Base-by-base conservation (phyloP, 495 filamentous ascomycete genomes). In the Talaromyces adpressus region DNA sequence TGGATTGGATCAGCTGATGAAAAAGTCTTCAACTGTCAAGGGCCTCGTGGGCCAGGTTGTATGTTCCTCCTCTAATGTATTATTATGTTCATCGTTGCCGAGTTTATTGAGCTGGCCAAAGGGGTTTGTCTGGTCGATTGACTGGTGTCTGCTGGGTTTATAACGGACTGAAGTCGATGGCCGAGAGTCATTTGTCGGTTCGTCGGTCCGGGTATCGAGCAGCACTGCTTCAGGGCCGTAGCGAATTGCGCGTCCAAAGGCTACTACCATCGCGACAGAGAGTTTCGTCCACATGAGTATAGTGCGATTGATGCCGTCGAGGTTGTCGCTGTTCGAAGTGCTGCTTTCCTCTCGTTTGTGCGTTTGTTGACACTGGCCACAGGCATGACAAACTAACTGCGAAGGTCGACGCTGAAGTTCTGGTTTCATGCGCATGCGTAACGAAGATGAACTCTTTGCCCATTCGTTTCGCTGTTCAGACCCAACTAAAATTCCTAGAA, bases 191-290 rank as follows among this genome's bases (percentile, higher is more conserved):
- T 18, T 5, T 18, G 6, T 18, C 6, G n/a, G n/a, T 0, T 47
- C 45, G 4, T 20, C 7, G 45, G 7, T 20, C 18, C 16, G 45
- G 4, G 16, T 49, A 6, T 49, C 45, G 6, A 45, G n/a, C 9
- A 45, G 16, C 5, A 45, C 32, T 34, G 27, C 8, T 39, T 45
- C 72, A 2, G 73, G 73, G 1, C 73, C 73, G 41, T 75, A 30
- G 53, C 71, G 72, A 45, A 75, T 61, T 14, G 73, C 73, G 9
- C 72, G 52, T 25, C 70, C 73, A 45, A 75, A 61, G 14, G 72
- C 73, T 30, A 75, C 62, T 23, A 74, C 54, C 25, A 75, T 69
- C 9, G 73, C 64, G 20, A 75, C 51, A 4, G 72, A 74, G 57
- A 75, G 73, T 18, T 67, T 71, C 11, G 72, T 65, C 73, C 73